These are phyloP conservation scores for Lyophyllum atratum DNA, from an alignment of 768 basidiomycete genomes.

Conservation along the genomic window DNA sequence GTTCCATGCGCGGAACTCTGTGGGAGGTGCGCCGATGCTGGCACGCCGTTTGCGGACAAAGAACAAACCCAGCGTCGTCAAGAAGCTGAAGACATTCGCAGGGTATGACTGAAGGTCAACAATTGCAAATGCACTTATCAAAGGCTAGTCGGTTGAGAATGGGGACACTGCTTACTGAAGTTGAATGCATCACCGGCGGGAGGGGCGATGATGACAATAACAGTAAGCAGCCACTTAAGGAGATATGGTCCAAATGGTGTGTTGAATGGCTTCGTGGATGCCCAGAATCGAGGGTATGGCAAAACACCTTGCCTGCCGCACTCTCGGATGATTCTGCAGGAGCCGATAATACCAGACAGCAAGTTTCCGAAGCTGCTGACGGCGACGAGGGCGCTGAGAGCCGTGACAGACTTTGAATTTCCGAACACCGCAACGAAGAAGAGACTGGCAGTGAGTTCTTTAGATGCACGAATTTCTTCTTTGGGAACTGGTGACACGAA, in stretches of 20 bases:
- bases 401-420: constrained; percentile 31
- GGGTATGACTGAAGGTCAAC: constrained; percentile 43
- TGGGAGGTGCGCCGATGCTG: constrained; percentile 30
- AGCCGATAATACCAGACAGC: constrained; percentile 24
- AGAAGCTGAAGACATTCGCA: constrained; percentile 37
- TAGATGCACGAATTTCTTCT: constrained; percentile 42
- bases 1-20: constrained; percentile 41
- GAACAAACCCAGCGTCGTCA: constrained; percentile 35
- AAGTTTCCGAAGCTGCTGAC: constrained; percentile 44
- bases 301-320: constrained; percentile 53
- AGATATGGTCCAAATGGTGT: constrained; percentile 49
- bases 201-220: constrained; percentile 49
- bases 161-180: constrained; percentile 31
- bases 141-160: neutral
- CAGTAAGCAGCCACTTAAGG: constrained; percentile 46
- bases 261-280: constrained; percentile 51
- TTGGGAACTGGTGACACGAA: constrained; percentile 36
- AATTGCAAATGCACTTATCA: constrained; percentile 20
- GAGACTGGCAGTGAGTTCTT: constrained; percentile 46
- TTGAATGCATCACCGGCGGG: constrained; percentile 46
- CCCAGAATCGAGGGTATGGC: constrained; percentile 51
- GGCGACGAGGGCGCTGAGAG: constrained; percentile 38
- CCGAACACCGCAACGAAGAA: constrained; percentile 57
- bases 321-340: constrained; percentile 48
- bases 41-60: constrained; percentile 34